Percentiles rank a stretch among this genome's conserved stretches.
Evolutionary conservation across 495 filamentous ascomycete genomes (phyloP).

Genomic region (Neurospora pannonica): DNA sequence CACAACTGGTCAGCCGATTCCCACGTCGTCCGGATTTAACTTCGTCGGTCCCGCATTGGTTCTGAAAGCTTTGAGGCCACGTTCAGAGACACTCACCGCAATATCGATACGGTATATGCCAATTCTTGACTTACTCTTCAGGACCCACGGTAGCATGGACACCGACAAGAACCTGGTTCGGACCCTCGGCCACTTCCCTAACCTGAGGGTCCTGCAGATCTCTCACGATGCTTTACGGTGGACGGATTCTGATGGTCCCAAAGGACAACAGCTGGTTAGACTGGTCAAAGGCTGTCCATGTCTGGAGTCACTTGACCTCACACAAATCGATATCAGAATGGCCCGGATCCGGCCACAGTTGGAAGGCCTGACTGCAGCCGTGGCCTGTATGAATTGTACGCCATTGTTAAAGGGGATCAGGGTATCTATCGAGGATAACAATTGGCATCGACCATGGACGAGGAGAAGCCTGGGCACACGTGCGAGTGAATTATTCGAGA

Average conservation of each 20-base stretch:
- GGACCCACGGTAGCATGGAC: not conserved
- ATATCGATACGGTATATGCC: not conserved
- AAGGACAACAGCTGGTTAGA: not conserved
- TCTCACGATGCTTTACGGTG: not conserved
- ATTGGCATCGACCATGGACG: not conserved
- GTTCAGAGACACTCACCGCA: not conserved
- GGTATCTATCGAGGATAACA: not conserved
- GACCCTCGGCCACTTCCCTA: not conserved
- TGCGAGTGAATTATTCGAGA: not conserved
- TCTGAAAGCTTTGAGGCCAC: not conserved
- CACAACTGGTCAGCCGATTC: not conserved
- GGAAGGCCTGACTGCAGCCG: not conserved
- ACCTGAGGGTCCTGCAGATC: not conserved
- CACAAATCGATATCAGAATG: not conserved
- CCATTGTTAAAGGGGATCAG: not conserved
- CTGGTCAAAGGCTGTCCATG: not conserved
- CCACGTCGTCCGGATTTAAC: not conserved
- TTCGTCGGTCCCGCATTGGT: not conserved
- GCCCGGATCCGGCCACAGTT: not conserved
- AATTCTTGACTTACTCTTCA: not conserved
- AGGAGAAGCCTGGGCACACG: not conserved
- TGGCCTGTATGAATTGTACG: not conserved
- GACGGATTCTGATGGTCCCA: not conserved
- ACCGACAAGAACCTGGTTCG: not conserved
- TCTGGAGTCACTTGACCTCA: not conserved